Evolutionary conservation across 352 stramenopile genomes (phyloP), one percentile per base, ranked within the genome.

Genomic region (Globisporangium radiosum): DNA sequence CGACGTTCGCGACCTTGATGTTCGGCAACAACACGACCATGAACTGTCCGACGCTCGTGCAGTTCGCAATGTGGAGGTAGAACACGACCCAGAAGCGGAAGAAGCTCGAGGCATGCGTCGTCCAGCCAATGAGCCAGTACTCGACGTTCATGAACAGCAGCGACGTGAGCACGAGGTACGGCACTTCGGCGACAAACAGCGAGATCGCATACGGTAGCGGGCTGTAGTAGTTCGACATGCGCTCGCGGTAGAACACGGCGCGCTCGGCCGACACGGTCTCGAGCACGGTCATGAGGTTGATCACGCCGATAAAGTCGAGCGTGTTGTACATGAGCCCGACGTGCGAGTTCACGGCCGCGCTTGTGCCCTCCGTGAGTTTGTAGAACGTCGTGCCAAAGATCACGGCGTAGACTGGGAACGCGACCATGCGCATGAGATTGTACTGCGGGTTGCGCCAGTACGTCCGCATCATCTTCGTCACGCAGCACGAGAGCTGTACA

Each of bases 311-410:
- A 63, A 85, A 84, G 47, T 85, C 77, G 71, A 85, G 77, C 40
- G 60, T 81, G 69, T 85, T 88, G 71, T 84, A 85, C 40, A 86
- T 85, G 7, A 85, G 59, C 25, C 71, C 73, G 19, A 88, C 59
- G 64, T 82, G 73, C 63, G 75, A 85, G 56, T 81, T 88, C 60
- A 52, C 49, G 58, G 61, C 81, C 75, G 47, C 43, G 19, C 33
- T 52, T 52, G 60, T 36, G 63, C 47, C 74, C 10, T 76, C 75
- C 72, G 44, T 87, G 0, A 88, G 45, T 45, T 88, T 58, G 56
- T 75, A 87, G 55, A 90, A 92, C 33, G 73, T 82, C 19, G 72
- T 87, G 36, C 79, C 79, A 51, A 91, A 88, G 44, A 91, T 78
- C 13, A 81, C 13, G 0, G 70, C 81, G 36, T 74, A 87, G 0